phyloP scores from a whole-genome alignment of 148 eudicot species.

The Persicaria maculosa region DNA sequence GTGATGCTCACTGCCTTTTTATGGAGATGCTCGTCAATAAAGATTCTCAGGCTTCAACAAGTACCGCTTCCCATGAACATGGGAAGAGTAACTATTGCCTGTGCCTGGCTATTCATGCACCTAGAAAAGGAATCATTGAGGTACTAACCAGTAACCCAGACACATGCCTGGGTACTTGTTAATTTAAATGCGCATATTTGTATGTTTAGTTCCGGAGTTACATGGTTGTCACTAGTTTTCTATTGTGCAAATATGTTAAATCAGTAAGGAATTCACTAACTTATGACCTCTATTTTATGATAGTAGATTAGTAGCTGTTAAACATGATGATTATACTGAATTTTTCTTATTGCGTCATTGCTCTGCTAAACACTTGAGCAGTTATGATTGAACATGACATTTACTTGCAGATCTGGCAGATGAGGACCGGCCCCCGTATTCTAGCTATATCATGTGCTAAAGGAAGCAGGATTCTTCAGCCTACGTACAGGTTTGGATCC shows the following conservation, averaged over 20 bases:
- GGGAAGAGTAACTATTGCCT: conserved; percentile 80
- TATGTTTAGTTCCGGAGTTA: too few species aligned
- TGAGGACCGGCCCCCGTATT: conserved; percentile 88
- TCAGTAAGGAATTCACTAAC: not conserved
- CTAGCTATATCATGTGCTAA: conserved; percentile 58
- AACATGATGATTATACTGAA: not conserved
- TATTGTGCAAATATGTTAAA: not conserved
- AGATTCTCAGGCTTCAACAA: conserved; percentile 38
- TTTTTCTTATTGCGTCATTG: not conserved
- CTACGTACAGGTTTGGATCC: conserved; percentile 76
- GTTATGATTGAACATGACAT: not conserved
- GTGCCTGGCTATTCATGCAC: conserved; percentile 92
- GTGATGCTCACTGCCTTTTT: conserved; percentile 86
- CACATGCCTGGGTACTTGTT: not conserved
- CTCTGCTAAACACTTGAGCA: too few species aligned
- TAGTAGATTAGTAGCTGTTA: too few species aligned
- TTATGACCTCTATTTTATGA: not conserved
- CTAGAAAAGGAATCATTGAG: conserved; percentile 92
- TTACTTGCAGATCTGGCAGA: conserved; percentile 82
- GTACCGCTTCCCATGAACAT: conserved; percentile 31
- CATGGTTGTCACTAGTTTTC: too few species aligned
- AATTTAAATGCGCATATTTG: too few species aligned
- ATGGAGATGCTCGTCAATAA: conserved; percentile 78
- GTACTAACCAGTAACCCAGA: conserved; percentile 24
- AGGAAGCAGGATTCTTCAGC: conserved; percentile 92